A percentile compares a stretch with the other conserved stretches of the same genome.
These are phyloP conservation scores for Crotalaria pallida DNA, from an alignment of 306 rosid genomes.

Conservation along the genomic window DNA sequence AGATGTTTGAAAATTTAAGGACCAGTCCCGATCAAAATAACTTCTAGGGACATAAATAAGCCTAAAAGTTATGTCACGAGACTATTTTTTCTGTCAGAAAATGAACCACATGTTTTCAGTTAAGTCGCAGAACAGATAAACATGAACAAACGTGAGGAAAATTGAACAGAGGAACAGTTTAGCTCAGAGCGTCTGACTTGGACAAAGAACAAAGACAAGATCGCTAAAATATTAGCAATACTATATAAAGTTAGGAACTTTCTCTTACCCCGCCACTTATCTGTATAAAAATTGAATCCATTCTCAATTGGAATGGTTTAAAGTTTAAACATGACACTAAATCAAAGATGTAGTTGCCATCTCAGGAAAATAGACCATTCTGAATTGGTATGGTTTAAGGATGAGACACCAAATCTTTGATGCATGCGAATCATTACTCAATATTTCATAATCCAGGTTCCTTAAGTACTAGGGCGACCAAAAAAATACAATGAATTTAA, in stretches of 20 bases:
- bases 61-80: too few species aligned
- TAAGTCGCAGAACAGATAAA: not conserved
- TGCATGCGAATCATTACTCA: not conserved
- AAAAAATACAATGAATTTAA: too few species aligned
- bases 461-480: not conserved
- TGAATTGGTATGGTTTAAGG: not conserved
- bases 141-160: not conserved
- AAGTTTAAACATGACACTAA: too few species aligned
- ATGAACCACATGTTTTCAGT: too few species aligned
- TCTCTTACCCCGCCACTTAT: not conserved
- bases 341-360: slow-evolving; percentile 1
- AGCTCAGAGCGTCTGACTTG: not conserved
- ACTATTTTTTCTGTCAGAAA: too few species aligned
- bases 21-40: too few species aligned
- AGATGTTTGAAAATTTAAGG: too few species aligned
- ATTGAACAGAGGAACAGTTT: too few species aligned
- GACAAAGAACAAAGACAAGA: not conserved
- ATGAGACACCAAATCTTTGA: not conserved
- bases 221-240: not conserved
- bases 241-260: not conserved
- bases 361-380: not conserved
- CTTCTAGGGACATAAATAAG: too few species aligned
- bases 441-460: not conserved
- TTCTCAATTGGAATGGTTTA: too few species aligned
- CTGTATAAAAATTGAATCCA: not conserved